phyloP scores from a whole-genome alignment of 345 rosid species.

The Geranium rotundifolium region DNA sequence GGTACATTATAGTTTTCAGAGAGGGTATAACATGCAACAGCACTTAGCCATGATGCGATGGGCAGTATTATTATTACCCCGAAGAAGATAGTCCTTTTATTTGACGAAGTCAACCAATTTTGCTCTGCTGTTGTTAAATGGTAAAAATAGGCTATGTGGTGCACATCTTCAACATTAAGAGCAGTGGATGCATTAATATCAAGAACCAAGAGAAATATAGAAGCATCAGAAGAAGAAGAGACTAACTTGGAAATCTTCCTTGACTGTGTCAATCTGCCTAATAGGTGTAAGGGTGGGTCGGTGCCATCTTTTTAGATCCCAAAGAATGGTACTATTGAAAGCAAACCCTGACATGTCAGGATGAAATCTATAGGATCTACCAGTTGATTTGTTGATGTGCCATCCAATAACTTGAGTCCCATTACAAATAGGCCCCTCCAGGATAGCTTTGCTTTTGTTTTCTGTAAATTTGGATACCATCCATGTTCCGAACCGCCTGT shows the following conservation, averaged over 20 bases:
- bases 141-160: not conserved
- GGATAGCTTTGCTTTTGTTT: slow-evolving; percentile 14
- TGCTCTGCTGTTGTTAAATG: not conserved
- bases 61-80: not conserved
- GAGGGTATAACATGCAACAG: too few relatives aligned
- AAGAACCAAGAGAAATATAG: not conserved
- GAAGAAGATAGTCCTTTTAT: not conserved
- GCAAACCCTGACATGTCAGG: slow-evolving; percentile 51
- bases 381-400: slow-evolving; percentile 26
- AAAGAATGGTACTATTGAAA: slow-evolving; percentile 53
- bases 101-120: not conserved
- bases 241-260: slow-evolving; percentile 37
- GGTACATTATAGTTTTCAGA: not conserved
- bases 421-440: slow-evolving; percentile 53
- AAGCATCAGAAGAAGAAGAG: slow-evolving; percentile 4
- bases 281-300: slow-evolving; percentile 40
- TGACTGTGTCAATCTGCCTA: slow-evolving; percentile 37
- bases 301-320: slow-evolving; percentile 60
- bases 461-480: slow-evolving; percentile 33
- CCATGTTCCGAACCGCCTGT: slow-evolving; percentile 57
- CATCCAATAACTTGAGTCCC: slow-evolving; percentile 51
- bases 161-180: too few relatives aligned
- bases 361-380: slow-evolving; percentile 42
- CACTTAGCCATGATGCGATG: too few relatives aligned
- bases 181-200: too few relatives aligned